These are phyloP conservation scores for Triticum timopheevii DNA, from an alignment of 176 grass and related monocot species.

Conservation along the genomic window DNA sequence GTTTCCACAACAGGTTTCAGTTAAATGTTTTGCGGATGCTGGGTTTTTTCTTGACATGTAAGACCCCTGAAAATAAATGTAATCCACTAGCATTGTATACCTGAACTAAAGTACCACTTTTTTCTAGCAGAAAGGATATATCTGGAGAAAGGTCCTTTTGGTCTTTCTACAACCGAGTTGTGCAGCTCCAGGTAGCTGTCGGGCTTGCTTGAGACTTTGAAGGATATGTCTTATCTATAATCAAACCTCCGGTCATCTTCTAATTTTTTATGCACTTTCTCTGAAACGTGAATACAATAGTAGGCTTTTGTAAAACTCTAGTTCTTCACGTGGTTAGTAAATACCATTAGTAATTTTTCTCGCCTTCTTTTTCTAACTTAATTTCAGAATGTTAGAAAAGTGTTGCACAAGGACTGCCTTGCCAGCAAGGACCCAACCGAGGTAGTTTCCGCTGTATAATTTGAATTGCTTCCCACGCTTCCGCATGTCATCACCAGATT, in stretches of 20 bases:
- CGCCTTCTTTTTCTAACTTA: not conserved
- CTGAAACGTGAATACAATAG: not conserved
- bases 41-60: conserved; percentile 85
- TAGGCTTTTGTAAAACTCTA: not conserved
- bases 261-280: not conserved
- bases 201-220: not conserved
- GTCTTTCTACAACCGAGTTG: conserved; percentile 38
- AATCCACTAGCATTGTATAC: not conserved
- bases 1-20: conserved; percentile 40
- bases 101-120: not conserved
- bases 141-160: conserved; percentile 60
- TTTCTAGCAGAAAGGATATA: conserved; percentile 54
- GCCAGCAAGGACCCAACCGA: conserved; percentile 36
- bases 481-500: not conserved
- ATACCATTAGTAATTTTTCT: not conserved
- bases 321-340: not conserved
- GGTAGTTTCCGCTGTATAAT: not conserved
- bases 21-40: conserved; percentile 80
- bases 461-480: not conserved
- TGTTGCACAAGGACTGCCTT: conserved; percentile 49
- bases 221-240: not conserved
- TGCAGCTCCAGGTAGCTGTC: conserved; percentile 56
- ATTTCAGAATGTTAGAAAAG: conserved; percentile 58
- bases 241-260: not conserved
- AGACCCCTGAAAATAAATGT: conserved; percentile 3